A percentile compares a stretch with the other conserved stretches of the same genome.
These are phyloP conservation scores for Emmonsiellopsis sp. DNA, from an alignment of 2,329 filamentous ascomycete species.

Conservation along the genomic window DNA sequence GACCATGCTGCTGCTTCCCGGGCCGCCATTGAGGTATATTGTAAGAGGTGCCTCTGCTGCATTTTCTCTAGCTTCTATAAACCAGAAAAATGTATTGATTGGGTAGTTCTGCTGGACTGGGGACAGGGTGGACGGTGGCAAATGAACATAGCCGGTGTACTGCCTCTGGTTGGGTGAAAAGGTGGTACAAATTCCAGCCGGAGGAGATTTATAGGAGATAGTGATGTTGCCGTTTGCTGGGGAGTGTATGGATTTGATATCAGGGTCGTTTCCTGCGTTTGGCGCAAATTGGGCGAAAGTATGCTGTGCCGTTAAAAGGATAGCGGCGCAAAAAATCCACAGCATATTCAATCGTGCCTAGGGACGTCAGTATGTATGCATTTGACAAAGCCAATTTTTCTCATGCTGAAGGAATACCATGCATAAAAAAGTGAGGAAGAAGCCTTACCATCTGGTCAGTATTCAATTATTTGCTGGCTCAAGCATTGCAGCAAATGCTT, in stretches of 20 bases:
- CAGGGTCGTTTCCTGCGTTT: constrained; percentile 15
- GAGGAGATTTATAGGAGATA: constrained; percentile 57
- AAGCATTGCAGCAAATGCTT: no score
- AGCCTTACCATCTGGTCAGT: no score
- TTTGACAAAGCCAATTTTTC: no score
- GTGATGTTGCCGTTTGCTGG: constrained; percentile 52
- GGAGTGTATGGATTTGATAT: constrained; percentile 50
- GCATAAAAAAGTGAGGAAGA: no score
- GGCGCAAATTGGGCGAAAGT: neutral
- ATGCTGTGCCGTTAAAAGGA: no score
- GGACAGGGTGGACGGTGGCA: constrained; percentile 7
- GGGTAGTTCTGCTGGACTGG: constrained; percentile 8
- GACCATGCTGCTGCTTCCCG: constrained; percentile 34
- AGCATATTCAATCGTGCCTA: no score
- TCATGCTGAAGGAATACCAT: no score
- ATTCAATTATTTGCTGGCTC: no score
- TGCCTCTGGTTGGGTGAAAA: constrained; percentile 41
- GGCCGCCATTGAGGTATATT: constrained; percentile 39
- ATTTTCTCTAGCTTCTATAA: constrained; percentile 38
- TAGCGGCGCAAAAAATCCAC: no score
- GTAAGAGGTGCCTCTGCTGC: constrained; percentile 33
- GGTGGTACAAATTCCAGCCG: constrained; percentile 46
- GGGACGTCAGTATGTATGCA: no score
- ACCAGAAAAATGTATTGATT: constrained; percentile 28
- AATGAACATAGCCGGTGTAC: constrained; percentile 9